Percentiles rank a stretch among this genome's conserved stretches.
phyloP scores from a whole-genome alignment of 2,329 filamentous ascomycete genomes.

The Phialocephala subalpina region DNA sequence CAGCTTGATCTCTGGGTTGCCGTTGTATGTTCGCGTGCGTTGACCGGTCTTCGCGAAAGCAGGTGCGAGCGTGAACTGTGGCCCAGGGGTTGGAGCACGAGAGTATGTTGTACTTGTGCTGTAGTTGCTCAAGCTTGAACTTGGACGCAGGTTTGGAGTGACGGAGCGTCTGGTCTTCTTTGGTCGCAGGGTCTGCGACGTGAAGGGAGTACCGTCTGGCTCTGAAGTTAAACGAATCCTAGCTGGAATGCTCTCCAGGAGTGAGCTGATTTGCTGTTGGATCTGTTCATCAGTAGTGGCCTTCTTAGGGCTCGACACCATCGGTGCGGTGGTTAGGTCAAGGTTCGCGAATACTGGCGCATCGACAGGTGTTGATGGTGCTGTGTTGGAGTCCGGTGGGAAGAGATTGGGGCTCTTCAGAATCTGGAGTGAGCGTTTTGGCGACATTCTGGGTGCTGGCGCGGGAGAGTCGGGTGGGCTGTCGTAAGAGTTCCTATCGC shows the following conservation, averaged over 20 bases:
- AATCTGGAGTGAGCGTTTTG: conserved; percentile 26
- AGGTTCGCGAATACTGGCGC: conserved; percentile 37
- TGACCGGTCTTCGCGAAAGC: conserved; percentile 54
- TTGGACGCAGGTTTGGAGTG: conserved; percentile 38
- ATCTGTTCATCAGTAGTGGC: conserved; percentile 66
- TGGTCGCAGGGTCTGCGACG: conserved; percentile 46
- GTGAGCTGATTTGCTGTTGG: conserved; percentile 80
- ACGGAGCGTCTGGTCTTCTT: conserved; percentile 46
- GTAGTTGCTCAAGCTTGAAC: conserved; percentile 43
- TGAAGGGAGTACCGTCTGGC: conserved; percentile 41
- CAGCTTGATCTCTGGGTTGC: conserved; percentile 81
- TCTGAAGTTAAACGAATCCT: conserved; percentile 77
- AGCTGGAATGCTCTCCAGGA: conserved; percentile 79
- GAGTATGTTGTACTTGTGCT: conserved; percentile 31
- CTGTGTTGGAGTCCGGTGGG: conserved; percentile 16
- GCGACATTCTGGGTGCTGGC: conserved; percentile 13
- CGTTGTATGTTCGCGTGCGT: conserved; percentile 56
- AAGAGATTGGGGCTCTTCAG: conserved; percentile 33
- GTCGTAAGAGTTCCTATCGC: conserved; percentile 29
- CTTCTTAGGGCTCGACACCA: conserved; percentile 37
- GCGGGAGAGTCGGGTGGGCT: conserved; percentile 36
- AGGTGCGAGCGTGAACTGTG: conserved; percentile 75
- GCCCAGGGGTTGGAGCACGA: conserved; percentile 60
- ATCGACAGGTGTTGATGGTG: conserved; percentile 31
- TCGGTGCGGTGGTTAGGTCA: conserved; percentile 32